Evolutionary conservation across 1,139 yeast genomes (phyloP).

Genomic region (Saccharomyces pastorianus): DNA sequence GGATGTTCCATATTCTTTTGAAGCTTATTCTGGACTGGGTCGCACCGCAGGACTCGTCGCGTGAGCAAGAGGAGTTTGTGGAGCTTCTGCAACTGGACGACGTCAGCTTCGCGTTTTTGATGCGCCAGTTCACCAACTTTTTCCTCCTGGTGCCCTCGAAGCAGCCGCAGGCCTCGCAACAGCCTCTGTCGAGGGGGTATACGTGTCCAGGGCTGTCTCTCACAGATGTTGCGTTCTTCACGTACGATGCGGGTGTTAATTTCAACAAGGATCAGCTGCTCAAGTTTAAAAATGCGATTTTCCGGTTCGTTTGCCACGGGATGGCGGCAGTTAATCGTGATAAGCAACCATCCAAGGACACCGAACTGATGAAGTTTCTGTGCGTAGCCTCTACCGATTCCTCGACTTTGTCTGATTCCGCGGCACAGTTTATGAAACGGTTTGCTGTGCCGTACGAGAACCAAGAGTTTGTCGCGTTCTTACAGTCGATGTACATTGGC

Average conservation of each 20-base stretch:
- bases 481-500: conserved; percentile 46
- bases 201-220: conserved; percentile 57
- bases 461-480: conserved; percentile 34
- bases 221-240: conserved; percentile 50
- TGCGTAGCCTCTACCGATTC: conserved; percentile 64
- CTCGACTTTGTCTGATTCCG: conserved; percentile 35
- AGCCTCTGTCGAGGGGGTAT: conserved; percentile 26
- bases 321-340: conserved; percentile 18
- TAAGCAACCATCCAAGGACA: background rate
- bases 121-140: conserved; percentile 45
- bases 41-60: conserved; percentile 42
- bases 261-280: conserved; percentile 45
- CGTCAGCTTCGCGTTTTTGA: conserved; percentile 37
- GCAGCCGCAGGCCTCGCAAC: conserved; percentile 22
- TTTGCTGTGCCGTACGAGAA: conserved; percentile 48
- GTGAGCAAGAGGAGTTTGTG: conserved; percentile 36
- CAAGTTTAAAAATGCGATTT: conserved; percentile 42
- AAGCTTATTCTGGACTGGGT: conserved; percentile 47
- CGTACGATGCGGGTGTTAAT: conserved; percentile 57
- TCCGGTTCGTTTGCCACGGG: conserved; percentile 33
- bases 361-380: conserved; percentile 36
- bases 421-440: conserved; percentile 42
- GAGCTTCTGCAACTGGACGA: conserved; percentile 31
- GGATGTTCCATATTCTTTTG: conserved; percentile 54
- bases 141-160: conserved; percentile 47